These are phyloP conservation scores for Eremochloa ophiuroides DNA, from an alignment of 176 grass and related monocot species.

Conservation along the genomic window DNA sequence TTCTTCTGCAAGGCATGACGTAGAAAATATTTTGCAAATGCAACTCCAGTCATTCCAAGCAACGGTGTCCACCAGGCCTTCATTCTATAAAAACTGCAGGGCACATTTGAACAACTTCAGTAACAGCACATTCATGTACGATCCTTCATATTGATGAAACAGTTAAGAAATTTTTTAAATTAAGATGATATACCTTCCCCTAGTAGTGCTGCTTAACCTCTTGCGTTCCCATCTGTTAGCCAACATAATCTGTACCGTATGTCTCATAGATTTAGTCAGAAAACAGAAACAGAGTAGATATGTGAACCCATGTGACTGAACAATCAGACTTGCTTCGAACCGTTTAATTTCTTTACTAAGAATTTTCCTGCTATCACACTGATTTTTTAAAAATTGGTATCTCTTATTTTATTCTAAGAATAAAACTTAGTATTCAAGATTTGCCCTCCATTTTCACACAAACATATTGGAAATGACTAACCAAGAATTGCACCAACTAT, in stretches of 20 bases:
- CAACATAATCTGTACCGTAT: slow-evolving; percentile 52
- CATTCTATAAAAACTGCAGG: neutral
- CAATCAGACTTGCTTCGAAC: neutral
- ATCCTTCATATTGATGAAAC: neutral
- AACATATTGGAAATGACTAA: neutral
- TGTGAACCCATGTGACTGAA: neutral
- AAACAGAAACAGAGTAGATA: neutral
- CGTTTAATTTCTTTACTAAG: neutral
- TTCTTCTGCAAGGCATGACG: slow-evolving; percentile 56
- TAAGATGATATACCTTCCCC: slow-evolving; percentile 15
- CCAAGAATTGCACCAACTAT: neutral
- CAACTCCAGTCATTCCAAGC: slow-evolving; percentile 51
- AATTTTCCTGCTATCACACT: neutral
- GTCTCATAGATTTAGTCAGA: neutral
- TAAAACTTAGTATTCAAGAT: neutral
- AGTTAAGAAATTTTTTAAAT: neutral
- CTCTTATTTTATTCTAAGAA: neutral
- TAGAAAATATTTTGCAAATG: slow-evolving; percentile 66
- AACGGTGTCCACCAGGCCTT: slow-evolving; percentile 78
- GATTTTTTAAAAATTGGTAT: neutral
- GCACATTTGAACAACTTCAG: neutral
- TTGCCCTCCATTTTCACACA: neutral
- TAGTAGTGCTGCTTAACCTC: neutral
- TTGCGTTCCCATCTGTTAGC: slow-evolving; percentile 47
- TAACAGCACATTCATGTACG: neutral